These are phyloP conservation scores for Moniliophthora roreri DNA, from an alignment of 1,284 basidiomycete species.

Conservation along the genomic window DNA sequence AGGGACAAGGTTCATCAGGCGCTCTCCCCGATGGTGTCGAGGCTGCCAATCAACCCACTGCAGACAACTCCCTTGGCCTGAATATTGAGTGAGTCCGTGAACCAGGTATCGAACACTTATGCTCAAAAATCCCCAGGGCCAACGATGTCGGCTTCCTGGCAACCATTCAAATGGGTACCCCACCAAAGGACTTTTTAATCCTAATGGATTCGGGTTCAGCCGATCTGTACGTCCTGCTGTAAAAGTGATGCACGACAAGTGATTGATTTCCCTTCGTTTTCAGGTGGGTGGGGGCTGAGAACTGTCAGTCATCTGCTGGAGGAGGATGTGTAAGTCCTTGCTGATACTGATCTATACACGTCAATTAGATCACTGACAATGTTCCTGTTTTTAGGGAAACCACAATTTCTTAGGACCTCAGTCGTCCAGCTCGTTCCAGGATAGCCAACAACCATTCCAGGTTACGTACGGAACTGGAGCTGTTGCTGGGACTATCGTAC, in stretches of 20 bases:
- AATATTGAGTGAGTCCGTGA: conserved; percentile 58
- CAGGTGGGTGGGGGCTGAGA: conserved; percentile 75
- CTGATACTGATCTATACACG: conserved; percentile 2
- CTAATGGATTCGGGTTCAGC: conserved; percentile 88
- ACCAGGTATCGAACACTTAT: not conserved
- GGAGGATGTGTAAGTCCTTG: conserved; percentile 49
- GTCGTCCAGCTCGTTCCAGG: conserved; percentile 67
- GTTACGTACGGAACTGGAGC: conserved; percentile 79
- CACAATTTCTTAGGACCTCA: conserved; percentile 69
- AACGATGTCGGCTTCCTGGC: conserved; percentile 63
- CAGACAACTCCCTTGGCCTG: conserved; percentile 65
- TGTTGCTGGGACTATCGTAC: conserved; percentile 66
- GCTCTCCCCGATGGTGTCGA: conserved; percentile 41
- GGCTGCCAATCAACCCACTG: conserved; percentile 48
- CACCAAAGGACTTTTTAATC: conserved; percentile 68
- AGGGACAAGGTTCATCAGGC: not conserved
- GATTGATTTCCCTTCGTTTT: too few species aligned
- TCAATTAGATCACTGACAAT: conserved; percentile 15
- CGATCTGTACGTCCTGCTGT: too few species aligned
- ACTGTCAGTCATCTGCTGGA: conserved; percentile 45
- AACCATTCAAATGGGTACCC: conserved; percentile 76
- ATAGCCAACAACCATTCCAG: conserved; percentile 54
- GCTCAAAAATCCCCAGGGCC: conserved; percentile 27
- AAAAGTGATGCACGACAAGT: too few species aligned
- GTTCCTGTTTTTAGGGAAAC: conserved; percentile 50